A percentile compares a stretch with the other conserved stretches of the same genome.
Evolutionary conservation across 495 filamentous ascomycete genomes (phyloP).

Genomic region (Filosporella fistucella): DNA sequence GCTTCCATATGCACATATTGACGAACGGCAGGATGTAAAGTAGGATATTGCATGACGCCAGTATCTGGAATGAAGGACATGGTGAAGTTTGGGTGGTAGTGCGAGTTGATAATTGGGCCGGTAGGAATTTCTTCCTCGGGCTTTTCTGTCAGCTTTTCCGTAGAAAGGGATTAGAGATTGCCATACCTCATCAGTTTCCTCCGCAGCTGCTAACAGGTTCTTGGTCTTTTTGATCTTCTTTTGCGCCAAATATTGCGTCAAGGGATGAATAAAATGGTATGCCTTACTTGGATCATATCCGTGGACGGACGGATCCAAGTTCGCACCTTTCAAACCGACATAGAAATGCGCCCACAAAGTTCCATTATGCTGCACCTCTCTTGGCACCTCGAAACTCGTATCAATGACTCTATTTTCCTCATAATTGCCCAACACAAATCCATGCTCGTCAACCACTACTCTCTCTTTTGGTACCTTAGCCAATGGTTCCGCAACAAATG

Average conservation of each 20-base stretch:
- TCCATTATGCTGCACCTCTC: slow-evolving; percentile 81
- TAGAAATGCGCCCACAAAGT: slow-evolving; percentile 95
- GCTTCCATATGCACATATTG: slow-evolving; percentile 75
- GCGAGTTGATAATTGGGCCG: slow-evolving; percentile 69
- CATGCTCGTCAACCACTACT: slow-evolving; percentile 73
- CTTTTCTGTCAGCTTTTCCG: slow-evolving; percentile 18
- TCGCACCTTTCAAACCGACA: slow-evolving; percentile 66
- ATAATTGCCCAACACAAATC: slow-evolving; percentile 76
- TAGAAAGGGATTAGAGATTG: too few species aligned
- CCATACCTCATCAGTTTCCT: slow-evolving; percentile 43
- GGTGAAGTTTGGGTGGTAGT: slow-evolving; percentile 95
- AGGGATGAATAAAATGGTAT: slow-evolving; percentile 75
- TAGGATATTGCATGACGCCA: slow-evolving; percentile 59
- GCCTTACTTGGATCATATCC: slow-evolving; percentile 70
- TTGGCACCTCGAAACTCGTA: slow-evolving; percentile 73
- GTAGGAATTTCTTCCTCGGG: slow-evolving; percentile 38
- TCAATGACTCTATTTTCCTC: slow-evolving; percentile 74
- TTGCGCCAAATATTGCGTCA: slow-evolving; percentile 87
- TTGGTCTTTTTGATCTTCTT: slow-evolving; percentile 91
- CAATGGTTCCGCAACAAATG: slow-evolving; percentile 63
- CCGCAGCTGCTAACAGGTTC: slow-evolving; percentile 64
- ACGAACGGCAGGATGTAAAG: slow-evolving; percentile 66
- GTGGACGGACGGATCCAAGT: slow-evolving; percentile 67
- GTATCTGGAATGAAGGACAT: slow-evolving; percentile 81
- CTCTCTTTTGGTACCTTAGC: slow-evolving; percentile 46